phyloP scores from a whole-genome alignment of 768 basidiomycete genomes.

The Suillus subluteus region DNA sequence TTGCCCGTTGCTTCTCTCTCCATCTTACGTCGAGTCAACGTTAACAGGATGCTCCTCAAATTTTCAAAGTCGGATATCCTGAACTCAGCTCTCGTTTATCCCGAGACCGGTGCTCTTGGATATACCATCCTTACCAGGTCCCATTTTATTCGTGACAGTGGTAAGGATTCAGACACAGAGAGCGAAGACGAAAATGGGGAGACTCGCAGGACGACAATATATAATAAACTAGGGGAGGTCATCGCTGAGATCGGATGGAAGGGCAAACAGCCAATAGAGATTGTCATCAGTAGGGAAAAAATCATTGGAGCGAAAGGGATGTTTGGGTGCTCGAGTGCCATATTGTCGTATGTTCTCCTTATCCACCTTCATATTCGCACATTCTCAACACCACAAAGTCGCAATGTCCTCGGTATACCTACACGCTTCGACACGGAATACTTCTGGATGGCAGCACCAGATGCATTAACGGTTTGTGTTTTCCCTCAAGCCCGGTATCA shows the following conservation, averaged over 20 bases:
- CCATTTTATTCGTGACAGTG: conserved; percentile 31
- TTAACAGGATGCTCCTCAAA: conserved; percentile 53
- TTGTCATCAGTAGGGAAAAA: conserved; percentile 53
- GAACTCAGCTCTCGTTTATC: conserved; percentile 55
- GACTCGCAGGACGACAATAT: conserved; percentile 47
- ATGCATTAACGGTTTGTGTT: conserved; percentile 52
- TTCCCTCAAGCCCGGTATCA: conserved; percentile 8
- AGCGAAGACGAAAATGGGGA: conserved; percentile 27
- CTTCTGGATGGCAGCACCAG: conserved; percentile 60
- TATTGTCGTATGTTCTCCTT: conserved; percentile 49
- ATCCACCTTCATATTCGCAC: conserved; percentile 3
- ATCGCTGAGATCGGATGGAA: conserved; percentile 57
- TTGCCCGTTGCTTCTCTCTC: conserved; percentile 1
- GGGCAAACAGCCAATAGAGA: conserved; percentile 52
- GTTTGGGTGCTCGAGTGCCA: conserved; percentile 58
- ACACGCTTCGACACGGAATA: conserved; percentile 66
- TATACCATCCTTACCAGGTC: conserved; percentile 53
- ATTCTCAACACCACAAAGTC: conserved; percentile 37
- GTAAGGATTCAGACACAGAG: conserved; percentile 34
- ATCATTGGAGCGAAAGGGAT: conserved; percentile 56
- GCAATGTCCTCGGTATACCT: conserved; percentile 61
- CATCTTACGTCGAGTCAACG: conserved; percentile 9
- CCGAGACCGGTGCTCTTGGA: conserved; percentile 50
- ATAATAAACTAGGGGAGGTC: conserved; percentile 42
- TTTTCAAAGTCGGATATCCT: conserved; percentile 63